These are phyloP conservation scores for Camelina sativa DNA, from an alignment of 345 rosid genomes.

Conservation along the genomic window DNA sequence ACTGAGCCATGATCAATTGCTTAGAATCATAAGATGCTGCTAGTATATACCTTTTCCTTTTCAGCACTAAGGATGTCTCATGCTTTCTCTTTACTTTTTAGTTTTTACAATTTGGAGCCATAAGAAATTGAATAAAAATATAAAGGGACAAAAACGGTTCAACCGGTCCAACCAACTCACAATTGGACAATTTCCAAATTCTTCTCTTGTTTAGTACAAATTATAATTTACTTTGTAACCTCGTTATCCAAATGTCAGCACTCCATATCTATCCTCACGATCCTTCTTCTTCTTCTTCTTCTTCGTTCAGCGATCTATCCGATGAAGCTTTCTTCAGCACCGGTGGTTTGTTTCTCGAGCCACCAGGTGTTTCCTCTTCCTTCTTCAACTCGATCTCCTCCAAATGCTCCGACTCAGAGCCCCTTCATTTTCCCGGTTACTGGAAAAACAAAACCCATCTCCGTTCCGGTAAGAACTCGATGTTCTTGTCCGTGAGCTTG, in stretches of 20 bases:
- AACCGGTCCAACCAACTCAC: conserved; percentile 18
- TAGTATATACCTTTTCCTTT: conserved; percentile 67
- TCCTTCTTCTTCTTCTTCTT: conserved; percentile 36
- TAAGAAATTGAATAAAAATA: not conserved
- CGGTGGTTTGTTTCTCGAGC: conserved; percentile 73
- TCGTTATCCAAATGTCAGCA: conserved; percentile 45
- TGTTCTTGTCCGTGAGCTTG: conserved; percentile 61
- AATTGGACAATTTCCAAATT: not conserved
- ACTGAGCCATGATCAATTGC: conserved; percentile 29
- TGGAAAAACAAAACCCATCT: conserved; percentile 32
- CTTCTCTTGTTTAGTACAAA: no score
- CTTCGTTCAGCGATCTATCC: conserved; percentile 29
- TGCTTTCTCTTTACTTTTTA: conserved; percentile 42
- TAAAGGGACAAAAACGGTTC: not conserved
- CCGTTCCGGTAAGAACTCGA: conserved; percentile 26
- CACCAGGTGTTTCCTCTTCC: conserved; percentile 48
- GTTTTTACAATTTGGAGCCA: not conserved
- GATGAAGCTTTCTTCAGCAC: conserved; percentile 42
- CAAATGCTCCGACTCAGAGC: conserved; percentile 34
- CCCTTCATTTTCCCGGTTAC: conserved; percentile 23
- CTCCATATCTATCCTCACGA: conserved; percentile 42
- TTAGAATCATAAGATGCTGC: no score
- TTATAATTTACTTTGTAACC: not conserved
- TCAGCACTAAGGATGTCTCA: conserved; percentile 59
- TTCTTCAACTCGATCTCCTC: conserved; percentile 50